phyloP scores from a whole-genome alignment of 306 rosid genomes.

The Prunus armeniaca region DNA sequence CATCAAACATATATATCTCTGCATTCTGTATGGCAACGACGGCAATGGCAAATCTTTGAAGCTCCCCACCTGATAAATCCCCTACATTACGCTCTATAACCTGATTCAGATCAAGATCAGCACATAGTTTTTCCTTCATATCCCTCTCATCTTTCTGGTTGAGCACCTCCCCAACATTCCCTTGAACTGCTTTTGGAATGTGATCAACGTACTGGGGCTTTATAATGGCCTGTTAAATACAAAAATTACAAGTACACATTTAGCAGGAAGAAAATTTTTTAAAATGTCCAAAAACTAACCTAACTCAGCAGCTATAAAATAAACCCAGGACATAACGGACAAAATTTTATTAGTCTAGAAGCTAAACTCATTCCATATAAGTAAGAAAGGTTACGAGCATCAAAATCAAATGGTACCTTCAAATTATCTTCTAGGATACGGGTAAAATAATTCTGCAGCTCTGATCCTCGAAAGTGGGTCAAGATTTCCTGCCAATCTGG shows the following conservation, averaged over 20 bases:
- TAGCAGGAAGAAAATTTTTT: neutral
- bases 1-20: conserved; percentile 96
- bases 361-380: neutral
- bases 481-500: conserved; percentile 99
- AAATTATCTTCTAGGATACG: conserved; percentile 91
- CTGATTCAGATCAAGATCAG: conserved; percentile 85
- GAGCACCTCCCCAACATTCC: conserved; percentile 91
- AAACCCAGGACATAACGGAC: neutral
- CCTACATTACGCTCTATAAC: conserved; percentile 95
- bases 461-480: conserved; percentile 92
- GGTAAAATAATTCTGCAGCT: conserved; percentile 90
- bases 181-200: conserved; percentile 98
- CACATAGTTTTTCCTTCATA: conserved; percentile 64
- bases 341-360: neutral
- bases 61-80: conserved; percentile 98
- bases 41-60: conserved; percentile 98
- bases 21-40: conserved; percentile 94
- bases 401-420: conserved; percentile 46
- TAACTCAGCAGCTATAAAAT: neutral
- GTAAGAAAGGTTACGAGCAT: neutral
- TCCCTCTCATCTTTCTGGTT: conserved; percentile 84
- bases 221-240: conserved; percentile 64
- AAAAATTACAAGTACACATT: conserved; percentile 3
- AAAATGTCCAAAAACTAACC: too few relatives aligned
- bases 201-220: conserved; percentile 99